A percentile compares a stretch with the other conserved stretches of the same genome.
Evolutionary conservation across 2,329 filamentous ascomycete species (phyloP).

Genomic region (Alternaria tenuissima): DNA sequence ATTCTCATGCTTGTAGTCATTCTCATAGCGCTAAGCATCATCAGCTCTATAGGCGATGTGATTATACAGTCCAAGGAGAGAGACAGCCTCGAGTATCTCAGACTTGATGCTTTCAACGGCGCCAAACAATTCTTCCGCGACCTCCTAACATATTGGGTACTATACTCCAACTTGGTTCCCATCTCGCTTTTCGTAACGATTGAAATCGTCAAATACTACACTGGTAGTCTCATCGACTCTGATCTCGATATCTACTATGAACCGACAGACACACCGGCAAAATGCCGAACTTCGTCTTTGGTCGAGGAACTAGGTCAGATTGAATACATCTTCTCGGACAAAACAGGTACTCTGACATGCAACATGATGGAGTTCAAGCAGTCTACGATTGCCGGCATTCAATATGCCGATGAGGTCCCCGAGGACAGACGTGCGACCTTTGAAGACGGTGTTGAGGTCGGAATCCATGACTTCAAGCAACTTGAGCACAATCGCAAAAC

Average conservation of each 20-base stretch:
- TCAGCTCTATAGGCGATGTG: constrained; percentile 91
- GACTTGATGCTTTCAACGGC: constrained; percentile 67
- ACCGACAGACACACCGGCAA: constrained; percentile 91
- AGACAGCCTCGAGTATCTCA: constrained; percentile 75
- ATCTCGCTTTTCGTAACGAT: constrained; percentile 98
- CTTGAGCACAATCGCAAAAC: constrained; percentile 73
- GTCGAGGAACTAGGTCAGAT: constrained; percentile 98
- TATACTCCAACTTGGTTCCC: constrained; percentile 95
- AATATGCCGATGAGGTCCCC: constrained; percentile 90
- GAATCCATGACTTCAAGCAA: constrained; percentile 83
- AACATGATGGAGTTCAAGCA: constrained; percentile 99
- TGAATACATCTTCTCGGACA: constrained; percentile 98
- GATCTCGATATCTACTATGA: constrained; percentile 99
- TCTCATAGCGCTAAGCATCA: constrained; percentile 81
- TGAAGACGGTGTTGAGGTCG: constrained; percentile 79
- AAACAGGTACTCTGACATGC: constrained; percentile 96
- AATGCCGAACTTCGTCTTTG: constrained; percentile 93
- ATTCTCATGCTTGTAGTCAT: constrained; percentile 90
- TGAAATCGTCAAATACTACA: constrained; percentile 97
- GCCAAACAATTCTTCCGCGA: constrained; percentile 88
- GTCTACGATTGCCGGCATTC: constrained; percentile 89
- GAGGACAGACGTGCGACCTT: constrained; percentile 85
- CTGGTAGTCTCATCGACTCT: constrained; percentile 96
- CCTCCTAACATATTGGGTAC: constrained; percentile 97
- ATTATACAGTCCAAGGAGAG: constrained; percentile 72